phyloP scores from a whole-genome alignment of 2,329 filamentous ascomycete genomes.

The Exophiala spinifera region DNA sequence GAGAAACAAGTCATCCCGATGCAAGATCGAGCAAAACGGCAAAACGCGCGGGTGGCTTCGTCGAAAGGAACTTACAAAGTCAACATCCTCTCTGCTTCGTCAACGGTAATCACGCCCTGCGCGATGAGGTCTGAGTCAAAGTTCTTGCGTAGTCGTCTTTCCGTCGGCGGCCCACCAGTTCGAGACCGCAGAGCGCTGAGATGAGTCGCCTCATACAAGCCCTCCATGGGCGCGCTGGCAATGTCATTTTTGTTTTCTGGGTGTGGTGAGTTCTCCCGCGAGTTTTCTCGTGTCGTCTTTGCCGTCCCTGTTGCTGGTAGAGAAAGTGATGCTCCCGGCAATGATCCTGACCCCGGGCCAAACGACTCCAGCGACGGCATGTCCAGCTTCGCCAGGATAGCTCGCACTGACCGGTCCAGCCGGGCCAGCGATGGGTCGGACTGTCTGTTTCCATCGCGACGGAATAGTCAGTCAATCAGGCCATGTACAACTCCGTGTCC shows the following conservation, averaged over 20 bases:
- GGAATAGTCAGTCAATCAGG: too few species aligned
- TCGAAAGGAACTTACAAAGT: constrained; percentile 2
- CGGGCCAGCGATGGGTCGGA: constrained; percentile 26
- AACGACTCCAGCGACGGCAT: constrained; percentile 27
- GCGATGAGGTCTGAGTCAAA: constrained; percentile 29
- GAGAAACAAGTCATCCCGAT: too few species aligned
- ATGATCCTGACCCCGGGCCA: not conserved
- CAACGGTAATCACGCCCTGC: constrained; percentile 22
- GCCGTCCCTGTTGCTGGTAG: constrained; percentile 10
- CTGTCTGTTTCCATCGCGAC: constrained; percentile 2
- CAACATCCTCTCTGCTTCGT: constrained; percentile 28
- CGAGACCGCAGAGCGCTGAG: constrained; percentile 33
- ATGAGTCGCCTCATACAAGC: constrained; percentile 54
- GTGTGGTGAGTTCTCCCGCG: constrained; percentile 16
- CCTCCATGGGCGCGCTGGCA: constrained; percentile 52
- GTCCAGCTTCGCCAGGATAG: constrained; percentile 26
- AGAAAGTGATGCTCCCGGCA: too few species aligned
- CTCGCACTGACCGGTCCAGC: constrained; percentile 27
- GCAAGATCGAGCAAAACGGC: too few species aligned
- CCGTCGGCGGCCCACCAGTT: constrained; percentile 23
- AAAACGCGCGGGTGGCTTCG: not conserved
- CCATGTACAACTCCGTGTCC: not conserved
- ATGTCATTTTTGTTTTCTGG: constrained; percentile 33
- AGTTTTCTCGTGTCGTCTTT: constrained; percentile 28
- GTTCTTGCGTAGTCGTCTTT: constrained; percentile 25